These are phyloP conservation scores for Saccharum officinarum DNA, from an alignment of 176 grass and related monocot genomes.

Conservation along the genomic window DNA sequence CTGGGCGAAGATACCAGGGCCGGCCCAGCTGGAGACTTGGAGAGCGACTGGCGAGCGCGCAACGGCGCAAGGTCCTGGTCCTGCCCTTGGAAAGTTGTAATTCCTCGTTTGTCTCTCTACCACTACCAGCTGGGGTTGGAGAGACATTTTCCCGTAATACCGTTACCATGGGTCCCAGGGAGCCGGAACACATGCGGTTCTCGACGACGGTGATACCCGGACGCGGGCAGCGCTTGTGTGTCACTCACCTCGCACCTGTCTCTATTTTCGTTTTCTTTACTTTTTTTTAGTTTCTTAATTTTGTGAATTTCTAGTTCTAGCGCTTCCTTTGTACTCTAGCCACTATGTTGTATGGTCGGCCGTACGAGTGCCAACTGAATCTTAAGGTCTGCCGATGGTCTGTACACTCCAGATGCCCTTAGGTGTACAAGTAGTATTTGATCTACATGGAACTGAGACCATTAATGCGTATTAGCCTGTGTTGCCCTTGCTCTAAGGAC, in stretches of 20 bases:
- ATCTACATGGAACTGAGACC: too few relatives aligned
- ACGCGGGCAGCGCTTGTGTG: too few relatives aligned
- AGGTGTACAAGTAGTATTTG: too few relatives aligned
- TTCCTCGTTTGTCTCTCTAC: neutral
- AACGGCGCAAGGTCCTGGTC: neutral
- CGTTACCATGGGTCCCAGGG: neutral
- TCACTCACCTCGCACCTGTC: neutral
- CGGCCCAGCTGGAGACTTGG: neutral
- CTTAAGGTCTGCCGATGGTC: too few relatives aligned
- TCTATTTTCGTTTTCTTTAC: neutral
- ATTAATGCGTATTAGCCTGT: too few relatives aligned
- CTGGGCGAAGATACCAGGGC: neutral
- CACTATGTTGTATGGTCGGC: too few relatives aligned
- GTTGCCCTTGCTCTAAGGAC: too few relatives aligned
- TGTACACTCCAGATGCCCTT: too few relatives aligned
- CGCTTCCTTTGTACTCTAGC: too few relatives aligned
- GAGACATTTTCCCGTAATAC: neutral
- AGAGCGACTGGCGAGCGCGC: slow-evolving; percentile 3
- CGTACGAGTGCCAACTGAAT: too few relatives aligned
- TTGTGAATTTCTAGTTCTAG: neutral
- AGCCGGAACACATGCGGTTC: neutral
- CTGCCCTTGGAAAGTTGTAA: neutral
- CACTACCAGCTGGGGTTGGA: too few relatives aligned
- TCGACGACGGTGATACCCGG: neutral
- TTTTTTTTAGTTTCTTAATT: neutral